Base-by-base conservation (phyloP, 129 eudicot species). In the Glebionis coronaria region DNA sequence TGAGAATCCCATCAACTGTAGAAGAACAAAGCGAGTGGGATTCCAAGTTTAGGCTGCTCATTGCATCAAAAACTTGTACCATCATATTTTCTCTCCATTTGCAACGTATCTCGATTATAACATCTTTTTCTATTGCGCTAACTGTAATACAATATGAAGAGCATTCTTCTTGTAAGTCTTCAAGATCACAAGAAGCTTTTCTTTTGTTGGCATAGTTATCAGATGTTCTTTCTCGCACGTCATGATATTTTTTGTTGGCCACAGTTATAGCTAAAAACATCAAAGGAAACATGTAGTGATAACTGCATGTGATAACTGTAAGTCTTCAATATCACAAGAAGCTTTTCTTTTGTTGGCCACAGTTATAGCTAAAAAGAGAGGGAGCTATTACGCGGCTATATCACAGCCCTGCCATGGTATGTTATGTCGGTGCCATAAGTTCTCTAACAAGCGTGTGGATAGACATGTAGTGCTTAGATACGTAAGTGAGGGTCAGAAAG, bases 201-300 rank as follows among this genome's bases (percentile, higher is more conserved):
- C 96, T 73, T 82, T 91, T 91, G 69, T 57, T 82, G 46, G 77
- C 78, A 38, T 83, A 81, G 65, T 83, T 87, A 58, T 81, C 93
- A 14, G 88, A 85, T 23, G 83, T 83, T 67, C 86, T 76, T 82
- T 88, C 97, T n/a, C 11, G 64, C 16, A 76, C 68, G 12, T 85
- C 88, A 1, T 46, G 62, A 44, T 74, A 55, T 72, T 65, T 85
- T 19, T 68, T 85, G 64, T 44, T 42, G 19, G 97, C n/a, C n/a
- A n/a, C n/a, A n/a, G n/a, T n/a, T n/a, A n/a, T n/a, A n/a, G n/a
- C n/a, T n/a, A n/a, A n/a, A n/a, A n/a, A n/a, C n/a, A n/a, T n/a
- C n/a, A n/a, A n/a, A n/a, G n/a, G n/a, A n/a, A n/a, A n/a, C n/a
- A n/a, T n/a, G n/a, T n/a, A n/a, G n/a, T n/a, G n/a, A n/a, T n/a